Conservation (phyloP, 2,329 filamentous ascomycete species). For the Talaromyces sp. region DNA sequence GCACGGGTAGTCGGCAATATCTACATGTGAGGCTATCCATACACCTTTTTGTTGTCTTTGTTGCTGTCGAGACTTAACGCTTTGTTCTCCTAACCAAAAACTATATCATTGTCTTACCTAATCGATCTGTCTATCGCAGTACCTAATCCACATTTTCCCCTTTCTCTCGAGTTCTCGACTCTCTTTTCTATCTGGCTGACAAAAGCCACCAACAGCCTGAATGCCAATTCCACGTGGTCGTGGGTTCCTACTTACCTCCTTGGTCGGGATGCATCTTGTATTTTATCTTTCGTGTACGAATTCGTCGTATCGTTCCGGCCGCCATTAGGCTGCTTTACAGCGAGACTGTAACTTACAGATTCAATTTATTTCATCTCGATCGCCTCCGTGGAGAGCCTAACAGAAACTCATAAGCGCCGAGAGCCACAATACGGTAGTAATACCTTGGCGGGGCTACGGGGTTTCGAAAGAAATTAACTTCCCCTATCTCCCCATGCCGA, state of each 20-base stretch:
- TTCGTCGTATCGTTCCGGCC: background rate
- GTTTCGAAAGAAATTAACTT: background rate
- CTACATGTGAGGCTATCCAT: background rate
- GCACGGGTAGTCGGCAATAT: background rate
- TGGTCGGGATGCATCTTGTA: background rate
- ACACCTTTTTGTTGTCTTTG: background rate
- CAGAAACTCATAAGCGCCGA: background rate
- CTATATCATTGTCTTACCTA: background rate
- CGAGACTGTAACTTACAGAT: background rate
- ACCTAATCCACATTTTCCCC: background rate
- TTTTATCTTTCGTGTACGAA: background rate
- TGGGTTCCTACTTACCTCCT: background rate
- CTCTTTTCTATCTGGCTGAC: background rate
- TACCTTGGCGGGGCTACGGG: too few species aligned
- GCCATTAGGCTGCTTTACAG: background rate
- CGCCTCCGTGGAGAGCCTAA: background rate
- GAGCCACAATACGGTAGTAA: background rate
- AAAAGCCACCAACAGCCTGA: background rate
- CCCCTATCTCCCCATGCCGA: conserved; percentile 2
- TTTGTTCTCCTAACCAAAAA: background rate
- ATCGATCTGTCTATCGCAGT: background rate
- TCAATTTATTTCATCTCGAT: background rate
- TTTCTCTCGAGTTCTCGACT: background rate
- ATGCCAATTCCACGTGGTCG: conserved; percentile 8
- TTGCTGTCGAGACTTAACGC: background rate